Conservation (phyloP, 495 filamentous ascomycete species). For the Hyaloscypha variabilis region DNA sequence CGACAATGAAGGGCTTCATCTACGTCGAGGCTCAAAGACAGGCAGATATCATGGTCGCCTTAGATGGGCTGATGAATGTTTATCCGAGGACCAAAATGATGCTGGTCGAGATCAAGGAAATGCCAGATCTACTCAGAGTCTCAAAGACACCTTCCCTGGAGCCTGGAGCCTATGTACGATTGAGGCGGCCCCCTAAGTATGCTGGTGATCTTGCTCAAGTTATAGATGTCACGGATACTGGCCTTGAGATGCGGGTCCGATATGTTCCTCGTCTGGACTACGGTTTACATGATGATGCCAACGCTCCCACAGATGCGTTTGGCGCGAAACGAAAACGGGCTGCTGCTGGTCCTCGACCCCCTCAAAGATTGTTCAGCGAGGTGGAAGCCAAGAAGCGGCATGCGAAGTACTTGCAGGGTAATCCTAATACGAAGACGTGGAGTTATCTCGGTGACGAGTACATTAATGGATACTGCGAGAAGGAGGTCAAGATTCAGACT, state of each 20-base stretch:
- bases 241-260: constrained; percentile 81
- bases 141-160: constrained; percentile 83
- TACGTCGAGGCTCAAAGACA: constrained; percentile 91
- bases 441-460: constrained; percentile 85
- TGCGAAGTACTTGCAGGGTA: constrained; percentile 68
- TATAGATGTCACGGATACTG: constrained; percentile 90
- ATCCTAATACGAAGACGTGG: constrained; percentile 70
- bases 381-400: constrained; percentile 89
- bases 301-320: constrained; percentile 50
- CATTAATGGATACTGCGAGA: constrained; percentile 89
- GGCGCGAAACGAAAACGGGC: constrained; percentile 77
- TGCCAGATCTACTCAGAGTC: constrained; percentile 92
- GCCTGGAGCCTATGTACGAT: constrained; percentile 88
- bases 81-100: constrained; percentile 83
- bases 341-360: constrained; percentile 66
- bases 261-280: constrained; percentile 93
- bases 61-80: constrained; percentile 81
- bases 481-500: constrained; percentile 88
- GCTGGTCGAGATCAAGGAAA: constrained; percentile 93
- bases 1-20: constrained; percentile 86
- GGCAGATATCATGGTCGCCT: constrained; percentile 77
- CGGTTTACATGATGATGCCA: constrained; percentile 77
- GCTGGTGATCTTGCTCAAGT: constrained; percentile 90
- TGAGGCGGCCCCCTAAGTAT: constrained; percentile 80
- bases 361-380: constrained; percentile 91